These are phyloP conservation scores for Diospyros lotus DNA, from an alignment of 148 eudicot species.

Conservation along the genomic window DNA sequence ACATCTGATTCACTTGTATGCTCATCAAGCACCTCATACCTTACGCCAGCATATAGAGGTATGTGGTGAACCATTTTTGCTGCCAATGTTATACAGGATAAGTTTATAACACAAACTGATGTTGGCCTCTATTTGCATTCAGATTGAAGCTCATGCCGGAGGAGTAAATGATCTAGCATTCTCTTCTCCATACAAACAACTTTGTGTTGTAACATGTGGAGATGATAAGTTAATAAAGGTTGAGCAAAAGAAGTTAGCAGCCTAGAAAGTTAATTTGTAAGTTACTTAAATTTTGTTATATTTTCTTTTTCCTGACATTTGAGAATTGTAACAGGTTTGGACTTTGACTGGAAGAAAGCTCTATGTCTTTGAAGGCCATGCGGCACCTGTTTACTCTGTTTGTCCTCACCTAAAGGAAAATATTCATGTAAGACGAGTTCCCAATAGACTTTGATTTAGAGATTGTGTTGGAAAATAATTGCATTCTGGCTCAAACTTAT, in stretches of 20 bases:
- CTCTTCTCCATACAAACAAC: slow-evolving; percentile 69
- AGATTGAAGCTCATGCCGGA: slow-evolving; percentile 73
- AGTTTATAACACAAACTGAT: neutral
- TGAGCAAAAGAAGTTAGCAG: neutral
- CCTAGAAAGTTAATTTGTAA: neutral
- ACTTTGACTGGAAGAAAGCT: slow-evolving; percentile 60
- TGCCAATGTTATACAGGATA: neutral
- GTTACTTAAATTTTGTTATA: neutral
- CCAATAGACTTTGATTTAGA: neutral
- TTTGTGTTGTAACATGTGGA: slow-evolving; percentile 70
- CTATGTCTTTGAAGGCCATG: slow-evolving; percentile 75
- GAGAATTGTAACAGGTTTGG: slow-evolving; percentile 56
- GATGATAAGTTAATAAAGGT: slow-evolving; percentile 81
- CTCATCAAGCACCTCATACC: slow-evolving; percentile 54
- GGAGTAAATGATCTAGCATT: slow-evolving; percentile 77
- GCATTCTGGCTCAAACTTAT: neutral
- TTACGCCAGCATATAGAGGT: slow-evolving; percentile 68
- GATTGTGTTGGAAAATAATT: neutral
- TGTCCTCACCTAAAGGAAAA: slow-evolving; percentile 82
- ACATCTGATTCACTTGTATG: slow-evolving; percentile 65
- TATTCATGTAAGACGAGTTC: slow-evolving; percentile 38
- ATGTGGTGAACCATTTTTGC: slow-evolving; percentile 2
- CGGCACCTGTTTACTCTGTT: slow-evolving; percentile 74
- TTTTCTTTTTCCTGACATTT: neutral
- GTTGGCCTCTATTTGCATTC: slow-evolving; percentile 12